These are phyloP conservation scores for Xerocomellus chrysenteron DNA, from an alignment of 768 basidiomycete genomes.

Conservation along the genomic window DNA sequence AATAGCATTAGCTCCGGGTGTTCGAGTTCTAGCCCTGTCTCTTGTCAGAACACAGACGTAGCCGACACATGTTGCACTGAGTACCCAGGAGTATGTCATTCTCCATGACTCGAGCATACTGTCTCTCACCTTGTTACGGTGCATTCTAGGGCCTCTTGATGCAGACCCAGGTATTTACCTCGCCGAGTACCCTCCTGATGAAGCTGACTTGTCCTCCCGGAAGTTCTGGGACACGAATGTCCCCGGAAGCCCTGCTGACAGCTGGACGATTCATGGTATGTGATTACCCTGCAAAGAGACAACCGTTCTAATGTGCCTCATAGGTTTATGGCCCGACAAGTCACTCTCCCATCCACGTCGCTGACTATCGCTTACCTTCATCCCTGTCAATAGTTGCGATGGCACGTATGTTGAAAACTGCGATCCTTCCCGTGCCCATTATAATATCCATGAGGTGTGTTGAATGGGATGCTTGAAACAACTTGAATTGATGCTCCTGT, in stretches of 20 bases:
- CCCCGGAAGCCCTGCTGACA: slow-evolving; percentile 57
- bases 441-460: slow-evolving; percentile 44
- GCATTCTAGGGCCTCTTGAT: slow-evolving; percentile 52
- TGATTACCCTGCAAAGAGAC: background rate
- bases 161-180: slow-evolving; percentile 46
- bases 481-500: background rate
- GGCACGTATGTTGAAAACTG: slow-evolving; percentile 35
- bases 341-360: slow-evolving; percentile 12
- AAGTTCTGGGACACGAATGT: slow-evolving; percentile 77
- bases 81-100: slow-evolving; percentile 54
- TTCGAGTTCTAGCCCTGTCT: slow-evolving; percentile 45
- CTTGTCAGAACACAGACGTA: slow-evolving; percentile 52
- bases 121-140: background rate
- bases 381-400: slow-evolving; percentile 49
- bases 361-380: background rate
- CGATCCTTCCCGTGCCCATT: slow-evolving; percentile 41
- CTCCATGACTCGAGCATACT: background rate
- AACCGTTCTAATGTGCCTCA: slow-evolving; percentile 2
- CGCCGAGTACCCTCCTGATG: background rate
- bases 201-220: slow-evolving; percentile 2
- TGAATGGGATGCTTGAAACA: background rate
- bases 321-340: slow-evolving; percentile 70
- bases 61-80: slow-evolving; percentile 66
- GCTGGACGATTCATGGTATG: slow-evolving; percentile 76
- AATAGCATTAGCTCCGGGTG: slow-evolving; percentile 49